Evolutionary conservation across 768 basidiomycete species (phyloP).

Genomic region (Agaricus sinodeliciosus): DNA sequence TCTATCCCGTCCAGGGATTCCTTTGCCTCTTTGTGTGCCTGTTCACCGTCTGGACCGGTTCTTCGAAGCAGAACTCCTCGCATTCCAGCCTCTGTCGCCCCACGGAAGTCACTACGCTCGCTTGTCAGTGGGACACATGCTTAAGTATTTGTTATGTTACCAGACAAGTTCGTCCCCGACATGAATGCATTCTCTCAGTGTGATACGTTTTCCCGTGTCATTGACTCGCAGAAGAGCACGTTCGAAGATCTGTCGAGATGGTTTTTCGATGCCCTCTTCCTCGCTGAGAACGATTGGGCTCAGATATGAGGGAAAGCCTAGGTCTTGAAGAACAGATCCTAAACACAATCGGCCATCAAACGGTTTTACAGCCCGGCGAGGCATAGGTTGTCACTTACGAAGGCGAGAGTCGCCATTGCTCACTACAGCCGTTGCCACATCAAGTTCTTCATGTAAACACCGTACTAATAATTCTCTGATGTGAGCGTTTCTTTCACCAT

Average conservation of each 20-base stretch:
- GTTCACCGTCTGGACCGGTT: conserved; percentile 38
- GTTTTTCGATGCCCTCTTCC: conserved; percentile 65
- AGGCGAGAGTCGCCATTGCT: conserved; percentile 73
- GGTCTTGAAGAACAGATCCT: conserved; percentile 53
- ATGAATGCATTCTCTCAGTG: conserved; percentile 47
- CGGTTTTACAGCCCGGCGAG: not conserved
- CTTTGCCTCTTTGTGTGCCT: conserved; percentile 34
- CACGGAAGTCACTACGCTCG: conserved; percentile 53
- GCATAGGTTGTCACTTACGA: conserved; percentile 39
- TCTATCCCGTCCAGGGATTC: conserved; percentile 30
- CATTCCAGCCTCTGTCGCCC: conserved; percentile 50
- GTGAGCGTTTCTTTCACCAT: not conserved
- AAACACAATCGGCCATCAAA: conserved; percentile 1
- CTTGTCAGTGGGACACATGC: not conserved
- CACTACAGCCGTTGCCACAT: conserved; percentile 50
- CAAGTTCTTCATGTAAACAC: conserved; percentile 33
- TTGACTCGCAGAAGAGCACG: conserved; percentile 28
- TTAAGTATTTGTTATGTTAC: conserved; percentile 29
- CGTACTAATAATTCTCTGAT: conserved; percentile 28
- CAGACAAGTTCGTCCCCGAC: conserved; percentile 69
- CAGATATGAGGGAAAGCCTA: conserved; percentile 44
- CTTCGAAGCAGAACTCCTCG: conserved; percentile 53
- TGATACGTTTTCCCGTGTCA: conserved; percentile 19
- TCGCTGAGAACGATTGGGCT: conserved; percentile 63
- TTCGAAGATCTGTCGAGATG: conserved; percentile 52